These are phyloP conservation scores for Aspergillus novoparasiticus DNA, from an alignment of 2,329 filamentous ascomycete genomes.

Conservation along the genomic window DNA sequence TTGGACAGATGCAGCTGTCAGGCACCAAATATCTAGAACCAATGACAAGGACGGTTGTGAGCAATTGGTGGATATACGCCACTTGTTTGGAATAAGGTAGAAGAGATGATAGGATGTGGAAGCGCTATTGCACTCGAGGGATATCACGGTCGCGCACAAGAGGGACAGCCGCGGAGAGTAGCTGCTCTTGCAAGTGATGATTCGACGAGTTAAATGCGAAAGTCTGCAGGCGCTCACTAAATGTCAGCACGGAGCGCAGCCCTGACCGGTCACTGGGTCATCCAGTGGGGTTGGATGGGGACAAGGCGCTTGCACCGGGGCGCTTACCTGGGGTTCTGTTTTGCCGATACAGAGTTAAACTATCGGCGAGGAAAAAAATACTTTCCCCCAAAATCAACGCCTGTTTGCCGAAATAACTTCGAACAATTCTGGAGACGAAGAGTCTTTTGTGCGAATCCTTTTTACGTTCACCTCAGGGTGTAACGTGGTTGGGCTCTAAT, in stretches of 20 bases:
- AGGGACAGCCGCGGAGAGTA: slow-evolving; percentile 27
- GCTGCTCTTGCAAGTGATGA: slow-evolving; percentile 36
- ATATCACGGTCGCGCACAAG: slow-evolving; percentile 31
- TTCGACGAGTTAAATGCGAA: slow-evolving; percentile 43
- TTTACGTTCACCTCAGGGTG: slow-evolving; percentile 33
- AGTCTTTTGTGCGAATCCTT: slow-evolving; percentile 37
- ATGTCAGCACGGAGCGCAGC: slow-evolving; percentile 49
- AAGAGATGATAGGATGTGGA: slow-evolving; percentile 26
- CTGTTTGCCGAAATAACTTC: slow-evolving; percentile 28
- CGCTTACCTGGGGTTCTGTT: slow-evolving; percentile 36
- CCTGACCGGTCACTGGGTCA: slow-evolving; percentile 45
- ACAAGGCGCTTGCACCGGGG: slow-evolving; percentile 24
- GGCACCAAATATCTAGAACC: slow-evolving; percentile 20
- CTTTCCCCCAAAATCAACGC: slow-evolving; percentile 19
- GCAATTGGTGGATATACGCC: slow-evolving; percentile 22
- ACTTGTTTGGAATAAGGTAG: slow-evolving; percentile 16
- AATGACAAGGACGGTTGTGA: slow-evolving; percentile 22
- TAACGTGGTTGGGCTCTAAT: slow-evolving; percentile 51
- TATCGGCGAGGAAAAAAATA: slow-evolving; percentile 15
- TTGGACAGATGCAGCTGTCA: slow-evolving; percentile 20
- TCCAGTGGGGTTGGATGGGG: slow-evolving; percentile 26
- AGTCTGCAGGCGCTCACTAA: slow-evolving; percentile 42
- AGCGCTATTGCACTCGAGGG: slow-evolving; percentile 25
- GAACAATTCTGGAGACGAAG: slow-evolving; percentile 31
- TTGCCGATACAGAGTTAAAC: slow-evolving; percentile 16